These are phyloP conservation scores for Takashimella tepidaria DNA, from an alignment of 1,284 basidiomycete genomes.

Conservation along the genomic window DNA sequence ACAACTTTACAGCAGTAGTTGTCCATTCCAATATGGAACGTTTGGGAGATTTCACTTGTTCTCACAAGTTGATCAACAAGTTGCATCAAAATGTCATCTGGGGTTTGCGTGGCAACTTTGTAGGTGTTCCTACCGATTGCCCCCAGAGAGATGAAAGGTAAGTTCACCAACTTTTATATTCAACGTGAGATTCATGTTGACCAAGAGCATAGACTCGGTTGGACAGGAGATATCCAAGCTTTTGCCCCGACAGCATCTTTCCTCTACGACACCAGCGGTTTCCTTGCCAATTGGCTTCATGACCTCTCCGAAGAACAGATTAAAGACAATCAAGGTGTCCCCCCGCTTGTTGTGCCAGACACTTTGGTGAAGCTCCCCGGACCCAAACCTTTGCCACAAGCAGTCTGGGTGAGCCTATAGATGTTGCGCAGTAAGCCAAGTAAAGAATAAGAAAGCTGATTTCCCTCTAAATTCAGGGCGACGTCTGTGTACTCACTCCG, in stretches of 20 bases:
- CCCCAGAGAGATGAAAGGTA: constrained; percentile 31
- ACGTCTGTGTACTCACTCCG: constrained; percentile 28
- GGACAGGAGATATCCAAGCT: constrained; percentile 30
- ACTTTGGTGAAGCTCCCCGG: constrained; percentile 6
- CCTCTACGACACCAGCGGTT: constrained; percentile 26
- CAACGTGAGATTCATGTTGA: too few species aligned
- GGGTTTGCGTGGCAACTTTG: constrained; percentile 29
- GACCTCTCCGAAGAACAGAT: constrained; percentile 32
- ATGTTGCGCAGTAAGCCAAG: background rate
- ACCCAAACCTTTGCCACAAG: constrained; percentile 9
- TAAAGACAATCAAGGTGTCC: constrained; percentile 20
- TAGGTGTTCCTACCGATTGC: constrained; percentile 33
- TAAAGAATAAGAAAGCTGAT: background rate
- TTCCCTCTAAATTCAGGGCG: constrained; percentile 24
- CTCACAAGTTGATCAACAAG: constrained; percentile 22
- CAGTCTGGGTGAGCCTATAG: constrained; percentile 11
- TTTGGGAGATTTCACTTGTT: constrained; percentile 23
- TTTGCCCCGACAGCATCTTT: constrained; percentile 28
- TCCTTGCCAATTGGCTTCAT: constrained; percentile 27
- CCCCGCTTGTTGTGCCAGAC: constrained; percentile 30
- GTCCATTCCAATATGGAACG: constrained; percentile 30
- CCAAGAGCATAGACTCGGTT: constrained; percentile 20
- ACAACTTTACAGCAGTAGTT: constrained; percentile 18
- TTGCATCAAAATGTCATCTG: constrained; percentile 26
- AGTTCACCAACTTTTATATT: too few species aligned